Conservation (phyloP, 352 stramenopile species). For the Globisporangium lucens region DNA sequence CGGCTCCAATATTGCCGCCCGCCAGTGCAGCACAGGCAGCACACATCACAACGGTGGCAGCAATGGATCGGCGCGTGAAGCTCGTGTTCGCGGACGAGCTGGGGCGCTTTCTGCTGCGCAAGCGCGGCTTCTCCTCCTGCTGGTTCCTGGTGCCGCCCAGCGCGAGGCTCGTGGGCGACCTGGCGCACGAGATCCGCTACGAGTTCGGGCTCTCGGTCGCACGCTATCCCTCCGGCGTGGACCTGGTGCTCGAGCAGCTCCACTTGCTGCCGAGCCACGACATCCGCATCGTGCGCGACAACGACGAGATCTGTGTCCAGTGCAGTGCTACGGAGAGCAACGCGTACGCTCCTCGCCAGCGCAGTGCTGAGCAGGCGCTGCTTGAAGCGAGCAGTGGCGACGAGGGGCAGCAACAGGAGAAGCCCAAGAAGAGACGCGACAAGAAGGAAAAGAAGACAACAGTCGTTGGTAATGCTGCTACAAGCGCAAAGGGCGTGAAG, state of each 20-base stretch:
- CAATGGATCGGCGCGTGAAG: constrained; percentile 37
- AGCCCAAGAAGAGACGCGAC: not conserved
- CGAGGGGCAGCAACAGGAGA: not conserved
- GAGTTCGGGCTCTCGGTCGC: constrained; percentile 49
- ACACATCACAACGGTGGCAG: constrained; percentile 6
- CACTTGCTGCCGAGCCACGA: constrained; percentile 58
- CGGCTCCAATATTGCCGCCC: not conserved
- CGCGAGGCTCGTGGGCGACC: constrained; percentile 52
- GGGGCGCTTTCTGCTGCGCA: constrained; percentile 36
- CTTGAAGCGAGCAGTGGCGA: constrained; percentile 1
- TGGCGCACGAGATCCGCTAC: constrained; percentile 45
- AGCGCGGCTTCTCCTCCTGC: constrained; percentile 52
- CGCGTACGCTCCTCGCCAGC: not conserved
- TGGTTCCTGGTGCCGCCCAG: constrained; percentile 62
- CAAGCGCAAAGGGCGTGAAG: not conserved
- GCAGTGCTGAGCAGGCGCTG: not conserved
- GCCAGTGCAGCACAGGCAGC: not conserved
- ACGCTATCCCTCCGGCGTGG: constrained; percentile 44
- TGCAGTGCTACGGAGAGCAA: constrained; percentile 17
- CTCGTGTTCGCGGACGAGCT: constrained; percentile 62
- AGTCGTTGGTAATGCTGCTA: not conserved
- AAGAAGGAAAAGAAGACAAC: not conserved
- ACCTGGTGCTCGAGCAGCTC: constrained; percentile 56
- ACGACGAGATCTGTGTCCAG: constrained; percentile 56
- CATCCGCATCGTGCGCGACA: constrained; percentile 55